phyloP scores from a whole-genome alignment of 345 rosid genomes.

The Populus tremula region DNA sequence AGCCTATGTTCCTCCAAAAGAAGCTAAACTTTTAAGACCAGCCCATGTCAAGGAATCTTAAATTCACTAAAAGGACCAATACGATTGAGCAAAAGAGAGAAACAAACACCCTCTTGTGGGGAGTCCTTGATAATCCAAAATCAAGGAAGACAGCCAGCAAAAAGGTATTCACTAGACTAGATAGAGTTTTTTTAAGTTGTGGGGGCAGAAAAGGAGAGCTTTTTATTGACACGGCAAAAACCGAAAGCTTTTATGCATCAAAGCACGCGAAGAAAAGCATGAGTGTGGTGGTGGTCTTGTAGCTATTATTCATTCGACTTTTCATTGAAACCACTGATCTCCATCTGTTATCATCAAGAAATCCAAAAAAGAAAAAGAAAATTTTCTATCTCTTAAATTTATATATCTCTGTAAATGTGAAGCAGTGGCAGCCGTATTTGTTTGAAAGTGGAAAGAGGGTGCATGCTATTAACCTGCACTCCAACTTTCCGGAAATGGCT shows the following conservation, averaged over 20 bases:
- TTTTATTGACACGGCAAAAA: conserved; percentile 25
- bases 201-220: conserved; percentile 36
- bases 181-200: conserved; percentile 32
- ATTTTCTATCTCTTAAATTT: conserved; percentile 3
- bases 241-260: conserved; percentile 38
- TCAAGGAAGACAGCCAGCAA: conserved; percentile 64
- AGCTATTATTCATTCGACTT: conserved; percentile 39
- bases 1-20: neutral
- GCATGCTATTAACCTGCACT: conserved; percentile 65
- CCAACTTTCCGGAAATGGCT: conserved; percentile 59
- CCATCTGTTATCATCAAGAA: neutral
- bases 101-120: neutral
- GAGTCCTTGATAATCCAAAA: conserved; percentile 37
- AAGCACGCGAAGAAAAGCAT: conserved; percentile 56
- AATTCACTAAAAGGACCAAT: conserved; percentile 26
- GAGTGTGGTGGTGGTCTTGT: conserved; percentile 18
- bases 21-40: neutral
- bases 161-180: conserved; percentile 15
- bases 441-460: conserved; percentile 52
- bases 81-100: conserved; percentile 23
- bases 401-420: conserved; percentile 16
- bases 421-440: conserved; percentile 17
- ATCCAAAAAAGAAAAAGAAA: neutral
- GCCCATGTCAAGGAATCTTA: conserved; percentile 40
- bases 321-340: conserved; percentile 36